These are phyloP conservation scores for Phascolomyces articulosus DNA, from an alignment of 371 early-diverging fungal species.

Conservation along the genomic window DNA sequence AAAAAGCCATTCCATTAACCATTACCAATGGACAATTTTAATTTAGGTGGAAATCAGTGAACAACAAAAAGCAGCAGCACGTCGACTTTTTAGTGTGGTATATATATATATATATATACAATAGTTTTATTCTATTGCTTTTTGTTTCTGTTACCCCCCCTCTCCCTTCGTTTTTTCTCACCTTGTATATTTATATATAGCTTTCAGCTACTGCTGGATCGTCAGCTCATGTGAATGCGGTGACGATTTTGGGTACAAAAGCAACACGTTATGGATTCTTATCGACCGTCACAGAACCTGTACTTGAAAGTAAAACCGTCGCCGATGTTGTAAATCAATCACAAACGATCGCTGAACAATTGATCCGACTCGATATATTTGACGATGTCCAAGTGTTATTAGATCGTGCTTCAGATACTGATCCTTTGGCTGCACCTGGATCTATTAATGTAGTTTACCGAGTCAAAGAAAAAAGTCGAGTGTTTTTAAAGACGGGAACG, in stretches of 20 bases:
- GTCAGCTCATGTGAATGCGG: constrained; percentile 54
- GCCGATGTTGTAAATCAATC: constrained; percentile 68
- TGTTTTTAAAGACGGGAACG: constrained; percentile 80
- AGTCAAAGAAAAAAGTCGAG: constrained; percentile 71
- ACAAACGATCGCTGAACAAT: constrained; percentile 64
- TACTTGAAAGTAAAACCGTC: constrained; percentile 57
- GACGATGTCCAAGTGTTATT: constrained; percentile 67
- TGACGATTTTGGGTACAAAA: constrained; percentile 48
- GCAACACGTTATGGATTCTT: constrained; percentile 54
- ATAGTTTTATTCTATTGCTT: too few relatives aligned
- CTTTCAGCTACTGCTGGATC: constrained; percentile 37
- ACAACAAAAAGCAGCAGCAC: constrained; percentile 27
- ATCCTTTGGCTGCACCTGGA: constrained; percentile 52
- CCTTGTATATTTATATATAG: constrained; percentile 12
- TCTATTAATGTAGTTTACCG: constrained; percentile 70
- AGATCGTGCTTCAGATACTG: constrained; percentile 61
- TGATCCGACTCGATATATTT: constrained; percentile 78
- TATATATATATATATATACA: too few relatives aligned
- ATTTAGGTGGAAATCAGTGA: background rate
- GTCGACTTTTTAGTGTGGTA: constrained; percentile 38
- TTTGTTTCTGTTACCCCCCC: too few relatives aligned
- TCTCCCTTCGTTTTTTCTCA: background rate
- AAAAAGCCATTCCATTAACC: too few relatives aligned
- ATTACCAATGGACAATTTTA: background rate
- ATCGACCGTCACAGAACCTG: constrained; percentile 38